Conservation (phyloP, 345 rosid species). For the Salix brachista region DNA sequence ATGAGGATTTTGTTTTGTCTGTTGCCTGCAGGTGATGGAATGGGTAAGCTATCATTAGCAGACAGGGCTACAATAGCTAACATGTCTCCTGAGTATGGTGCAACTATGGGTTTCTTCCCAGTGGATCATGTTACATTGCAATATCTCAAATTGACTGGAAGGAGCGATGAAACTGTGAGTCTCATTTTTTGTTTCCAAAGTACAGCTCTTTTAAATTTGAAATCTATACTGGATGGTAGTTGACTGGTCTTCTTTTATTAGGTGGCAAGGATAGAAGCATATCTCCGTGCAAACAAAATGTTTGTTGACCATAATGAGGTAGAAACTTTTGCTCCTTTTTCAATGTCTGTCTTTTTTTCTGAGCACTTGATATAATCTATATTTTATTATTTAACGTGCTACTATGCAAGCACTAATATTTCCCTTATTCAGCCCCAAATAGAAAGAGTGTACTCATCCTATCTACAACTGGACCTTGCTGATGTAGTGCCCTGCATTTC, state of each 20-base stretch:
- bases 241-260: conserved; percentile 11
- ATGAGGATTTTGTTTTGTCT: background rate
- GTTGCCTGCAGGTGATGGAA: conserved; percentile 21
- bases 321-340: conserved; percentile 7
- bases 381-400: background rate
- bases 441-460: conserved; percentile 75
- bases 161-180: conserved; percentile 32
- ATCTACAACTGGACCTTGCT: conserved; percentile 64
- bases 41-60: conserved; percentile 27
- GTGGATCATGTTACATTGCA: conserved; percentile 33
- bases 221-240: background rate
- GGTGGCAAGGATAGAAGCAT: conserved; percentile 90
- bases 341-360: background rate
- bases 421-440: conserved; percentile 56
- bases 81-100: conserved; percentile 36
- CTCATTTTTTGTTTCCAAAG: background rate
- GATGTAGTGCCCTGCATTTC: conserved; percentile 93
- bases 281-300: conserved; percentile 93
- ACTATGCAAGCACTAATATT: background rate
- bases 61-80: conserved; percentile 35
- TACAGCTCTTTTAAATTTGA: background rate
- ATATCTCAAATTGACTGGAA: conserved; percentile 28
- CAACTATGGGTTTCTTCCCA: conserved; percentile 36
- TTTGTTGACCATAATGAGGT: conserved; percentile 93
- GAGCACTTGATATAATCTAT: conserved; percentile 1